Conservation (phyloP, 345 rosid species). For the Hibiscus mutabilis region DNA sequence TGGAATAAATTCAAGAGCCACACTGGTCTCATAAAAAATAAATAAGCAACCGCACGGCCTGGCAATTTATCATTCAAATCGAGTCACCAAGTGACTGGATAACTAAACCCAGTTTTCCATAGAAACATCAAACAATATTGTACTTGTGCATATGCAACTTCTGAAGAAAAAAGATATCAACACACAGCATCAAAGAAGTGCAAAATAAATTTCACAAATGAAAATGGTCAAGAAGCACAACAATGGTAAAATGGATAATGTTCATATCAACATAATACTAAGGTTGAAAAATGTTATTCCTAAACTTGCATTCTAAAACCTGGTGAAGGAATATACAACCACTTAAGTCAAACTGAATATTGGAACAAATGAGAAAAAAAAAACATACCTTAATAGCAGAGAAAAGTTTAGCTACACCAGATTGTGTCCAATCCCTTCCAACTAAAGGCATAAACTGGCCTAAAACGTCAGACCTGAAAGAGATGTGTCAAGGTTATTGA, state of each 20-base stretch:
- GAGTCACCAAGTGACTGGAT: background rate
- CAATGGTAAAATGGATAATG: background rate
- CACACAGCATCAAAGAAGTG: background rate
- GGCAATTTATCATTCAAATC: background rate
- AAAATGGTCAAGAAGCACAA: background rate
- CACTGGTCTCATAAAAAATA: background rate
- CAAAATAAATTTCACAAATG: background rate
- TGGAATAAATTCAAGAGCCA: background rate
- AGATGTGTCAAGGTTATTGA: constrained; percentile 16
- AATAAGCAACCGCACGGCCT: background rate
- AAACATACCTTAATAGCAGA: constrained; percentile 73
- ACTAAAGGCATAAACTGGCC: constrained; percentile 97
- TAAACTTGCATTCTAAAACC: background rate
- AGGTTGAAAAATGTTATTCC: background rate
- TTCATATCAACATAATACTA: background rate
- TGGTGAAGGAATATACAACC: background rate
- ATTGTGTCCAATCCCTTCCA: constrained; percentile 95
- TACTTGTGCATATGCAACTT: too few relatives aligned
- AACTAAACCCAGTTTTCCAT: background rate
- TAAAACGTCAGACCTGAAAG: constrained; percentile 82
- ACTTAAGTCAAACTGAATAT: constrained; percentile 1
- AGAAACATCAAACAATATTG: too few relatives aligned
- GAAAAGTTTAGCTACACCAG: constrained; percentile 89
- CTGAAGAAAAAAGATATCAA: background rate
- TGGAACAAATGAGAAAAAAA: background rate